A percentile compares a stretch with the other conserved stretches of the same genome.
These are phyloP conservation scores for Alternaria arborescens DNA, from an alignment of 2,329 filamentous ascomycete genomes.

Conservation along the genomic window DNA sequence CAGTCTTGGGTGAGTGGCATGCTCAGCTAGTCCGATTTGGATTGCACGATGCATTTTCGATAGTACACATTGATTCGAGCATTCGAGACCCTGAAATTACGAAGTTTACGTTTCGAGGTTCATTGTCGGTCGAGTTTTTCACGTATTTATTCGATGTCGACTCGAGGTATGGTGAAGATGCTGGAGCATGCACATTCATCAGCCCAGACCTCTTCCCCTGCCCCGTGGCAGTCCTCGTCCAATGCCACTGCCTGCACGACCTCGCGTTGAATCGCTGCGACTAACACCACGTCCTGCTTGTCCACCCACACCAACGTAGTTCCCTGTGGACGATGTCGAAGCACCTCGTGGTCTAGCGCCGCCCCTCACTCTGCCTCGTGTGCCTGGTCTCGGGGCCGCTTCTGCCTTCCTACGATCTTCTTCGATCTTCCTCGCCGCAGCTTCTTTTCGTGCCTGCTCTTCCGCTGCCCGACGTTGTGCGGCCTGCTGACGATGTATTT, in stretches of 20 bases:
- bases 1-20: background rate
- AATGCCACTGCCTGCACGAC: conserved; percentile 55
- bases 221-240: conserved; percentile 52
- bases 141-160: background rate
- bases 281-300: conserved; percentile 59
- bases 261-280: conserved; percentile 55
- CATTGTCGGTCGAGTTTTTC: background rate
- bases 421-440: conserved; percentile 64
- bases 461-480: conserved; percentile 79
- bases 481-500: conserved; percentile 74
- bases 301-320: conserved; percentile 55
- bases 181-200: background rate
- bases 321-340: conserved; percentile 44
- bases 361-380: conserved; percentile 44
- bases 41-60: background rate
- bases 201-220: conserved; percentile 41
- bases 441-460: conserved; percentile 79
- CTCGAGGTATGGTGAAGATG: background rate
- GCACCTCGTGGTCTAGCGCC: conserved; percentile 46
- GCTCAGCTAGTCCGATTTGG: background rate
- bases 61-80: background rate
- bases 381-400: conserved; percentile 59
- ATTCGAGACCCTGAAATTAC: background rate
- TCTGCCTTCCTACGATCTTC: conserved; percentile 65
- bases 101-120: background rate